These are phyloP conservation scores for Ceratorhiza oryzae-sativae DNA, from an alignment of 1,284 basidiomycete genomes.

Conservation along the genomic window DNA sequence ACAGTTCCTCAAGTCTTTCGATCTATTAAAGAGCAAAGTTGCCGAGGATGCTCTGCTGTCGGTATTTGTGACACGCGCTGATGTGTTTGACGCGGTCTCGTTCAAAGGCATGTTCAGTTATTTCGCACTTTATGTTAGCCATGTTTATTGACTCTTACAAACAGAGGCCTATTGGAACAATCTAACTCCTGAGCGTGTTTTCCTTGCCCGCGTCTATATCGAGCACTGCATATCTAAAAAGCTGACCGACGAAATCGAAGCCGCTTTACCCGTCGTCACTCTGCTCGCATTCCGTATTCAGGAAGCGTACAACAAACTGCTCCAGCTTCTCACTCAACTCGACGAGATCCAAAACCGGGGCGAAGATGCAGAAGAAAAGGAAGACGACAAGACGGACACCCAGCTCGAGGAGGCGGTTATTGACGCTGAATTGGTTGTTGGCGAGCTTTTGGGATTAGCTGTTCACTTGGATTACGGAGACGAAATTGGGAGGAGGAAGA, in stretches of 20 bases:
- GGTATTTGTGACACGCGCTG: constrained; percentile 66
- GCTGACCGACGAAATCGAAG: constrained; percentile 76
- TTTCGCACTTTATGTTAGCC: neutral
- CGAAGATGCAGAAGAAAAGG: constrained; percentile 57
- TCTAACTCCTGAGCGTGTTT: constrained; percentile 81
- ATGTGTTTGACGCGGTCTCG: constrained; percentile 68
- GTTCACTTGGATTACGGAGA: constrained; percentile 91
- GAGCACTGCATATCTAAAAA: constrained; percentile 75
- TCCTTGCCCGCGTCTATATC: constrained; percentile 85
- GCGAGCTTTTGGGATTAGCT: constrained; percentile 82
- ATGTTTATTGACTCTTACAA: neutral
- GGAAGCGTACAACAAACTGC: constrained; percentile 75
- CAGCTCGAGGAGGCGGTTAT: constrained; percentile 59
- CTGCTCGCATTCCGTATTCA: constrained; percentile 88
- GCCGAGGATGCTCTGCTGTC: constrained; percentile 73
- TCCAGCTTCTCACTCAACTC: constrained; percentile 57
- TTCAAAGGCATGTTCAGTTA: constrained; percentile 67
- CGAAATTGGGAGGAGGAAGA: constrained; percentile 92
- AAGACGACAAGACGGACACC: constrained; percentile 58
- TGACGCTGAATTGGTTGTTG: constrained; percentile 73
- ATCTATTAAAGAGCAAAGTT: constrained; percentile 62
- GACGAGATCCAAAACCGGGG: constrained; percentile 49
- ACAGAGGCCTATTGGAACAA: constrained; percentile 78
- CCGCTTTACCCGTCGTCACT: constrained; percentile 86
- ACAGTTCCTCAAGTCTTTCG: constrained; percentile 69